Percentiles rank a stretch among this genome's conserved stretches.
Evolutionary conservation across 2,329 filamentous ascomycete species (phyloP).

Genomic region (Aspergillus thermomutatus): DNA sequence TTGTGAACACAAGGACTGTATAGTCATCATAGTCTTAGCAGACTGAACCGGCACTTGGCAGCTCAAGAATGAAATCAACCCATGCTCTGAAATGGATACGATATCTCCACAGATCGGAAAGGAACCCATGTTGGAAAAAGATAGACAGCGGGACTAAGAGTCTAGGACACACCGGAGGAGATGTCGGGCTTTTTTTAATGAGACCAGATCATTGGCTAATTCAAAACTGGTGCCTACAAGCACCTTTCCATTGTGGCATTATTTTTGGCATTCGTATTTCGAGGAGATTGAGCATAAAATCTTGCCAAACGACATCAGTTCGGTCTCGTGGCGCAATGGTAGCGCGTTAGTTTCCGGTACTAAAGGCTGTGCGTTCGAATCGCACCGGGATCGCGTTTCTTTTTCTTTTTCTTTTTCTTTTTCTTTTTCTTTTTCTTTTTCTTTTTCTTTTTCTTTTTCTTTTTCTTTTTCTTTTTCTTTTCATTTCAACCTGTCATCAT

Average conservation of each 20-base stretch:
- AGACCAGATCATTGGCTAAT: not conserved
- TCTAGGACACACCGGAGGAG: not conserved
- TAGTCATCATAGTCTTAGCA: too few relatives aligned
- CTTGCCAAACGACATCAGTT: not conserved
- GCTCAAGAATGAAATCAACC: too few relatives aligned
- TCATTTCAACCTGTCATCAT: too few relatives aligned
- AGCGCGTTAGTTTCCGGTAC: conserved; percentile 39
- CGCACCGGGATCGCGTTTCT: conserved; percentile 27
- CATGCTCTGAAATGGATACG: not conserved
- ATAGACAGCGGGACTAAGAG: not conserved
- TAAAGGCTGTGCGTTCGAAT: conserved; percentile 37
- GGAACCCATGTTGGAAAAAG: not conserved
- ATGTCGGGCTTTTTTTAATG: not conserved
- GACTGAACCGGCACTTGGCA: too few relatives aligned
- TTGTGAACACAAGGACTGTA: not conserved
- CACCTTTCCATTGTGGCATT: too few relatives aligned
- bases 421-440: too few relatives aligned
- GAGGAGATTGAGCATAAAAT: not conserved
- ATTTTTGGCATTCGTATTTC: too few relatives aligned
- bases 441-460: too few relatives aligned
- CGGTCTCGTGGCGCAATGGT: conserved; percentile 35
- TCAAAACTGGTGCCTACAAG: too few relatives aligned
- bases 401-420: conserved; percentile 4
- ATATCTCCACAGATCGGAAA: not conserved
- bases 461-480: not conserved